Conservation (phyloP, 2,329 filamentous ascomycete genomes). For the Diaporthe citriasiana region DNA sequence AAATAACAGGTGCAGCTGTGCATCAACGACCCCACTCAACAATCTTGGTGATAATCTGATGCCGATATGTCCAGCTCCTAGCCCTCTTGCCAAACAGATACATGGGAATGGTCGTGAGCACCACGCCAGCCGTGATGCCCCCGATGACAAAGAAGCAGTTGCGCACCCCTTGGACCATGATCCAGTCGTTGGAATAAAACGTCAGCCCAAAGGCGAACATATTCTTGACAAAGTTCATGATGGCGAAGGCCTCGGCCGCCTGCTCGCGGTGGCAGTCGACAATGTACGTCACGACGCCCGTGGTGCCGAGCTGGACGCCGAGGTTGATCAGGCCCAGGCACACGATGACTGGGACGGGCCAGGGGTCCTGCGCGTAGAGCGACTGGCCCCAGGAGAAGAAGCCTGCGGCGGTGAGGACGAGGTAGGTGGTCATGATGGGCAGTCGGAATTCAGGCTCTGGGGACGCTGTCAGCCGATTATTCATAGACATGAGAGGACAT, state of each 20-base stretch:
- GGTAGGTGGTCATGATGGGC: slow-evolving; percentile 53
- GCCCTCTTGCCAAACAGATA: slow-evolving; percentile 47
- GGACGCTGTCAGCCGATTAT: no score
- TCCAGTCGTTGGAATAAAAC: slow-evolving; percentile 57
- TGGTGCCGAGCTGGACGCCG: slow-evolving; percentile 55
- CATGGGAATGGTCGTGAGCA: slow-evolving; percentile 52
- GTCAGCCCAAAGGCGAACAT: slow-evolving; percentile 56
- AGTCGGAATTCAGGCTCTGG: slow-evolving; percentile 56
- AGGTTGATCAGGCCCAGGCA: slow-evolving; percentile 52
- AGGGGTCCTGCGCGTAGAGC: slow-evolving; percentile 46
- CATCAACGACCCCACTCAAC: slow-evolving; percentile 14
- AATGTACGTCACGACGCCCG: slow-evolving; percentile 55
- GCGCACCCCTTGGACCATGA: slow-evolving; percentile 53
- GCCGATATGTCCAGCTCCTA: slow-evolving; percentile 41
- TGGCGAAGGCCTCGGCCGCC: slow-evolving; percentile 55
- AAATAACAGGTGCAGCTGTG: neutral
- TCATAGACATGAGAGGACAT: neutral
- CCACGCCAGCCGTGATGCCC: slow-evolving; percentile 51
- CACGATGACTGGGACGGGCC: slow-evolving; percentile 51
- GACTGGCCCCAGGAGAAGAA: slow-evolving; percentile 53
- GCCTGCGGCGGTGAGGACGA: slow-evolving; percentile 53
- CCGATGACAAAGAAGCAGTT: slow-evolving; percentile 55
- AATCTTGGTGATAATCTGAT: slow-evolving; percentile 41
- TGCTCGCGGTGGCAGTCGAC: slow-evolving; percentile 56
- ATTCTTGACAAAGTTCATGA: slow-evolving; percentile 57